Conservation (phyloP, 805 yeast genomes). For the Wickerhamiella azymoides region DNA sequence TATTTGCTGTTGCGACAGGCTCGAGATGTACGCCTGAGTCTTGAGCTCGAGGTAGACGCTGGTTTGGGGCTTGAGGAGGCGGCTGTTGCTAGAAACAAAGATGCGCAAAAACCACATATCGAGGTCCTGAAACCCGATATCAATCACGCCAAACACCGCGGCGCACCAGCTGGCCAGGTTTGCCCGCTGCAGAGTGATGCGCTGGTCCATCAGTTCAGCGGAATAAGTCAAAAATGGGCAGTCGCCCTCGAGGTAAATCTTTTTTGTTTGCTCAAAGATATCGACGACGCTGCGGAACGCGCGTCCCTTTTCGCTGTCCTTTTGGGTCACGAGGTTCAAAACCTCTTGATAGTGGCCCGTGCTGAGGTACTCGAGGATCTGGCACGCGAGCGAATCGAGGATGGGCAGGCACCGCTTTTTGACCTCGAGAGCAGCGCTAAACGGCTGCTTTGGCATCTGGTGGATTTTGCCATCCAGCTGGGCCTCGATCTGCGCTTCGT, state of each 20-base stretch:
- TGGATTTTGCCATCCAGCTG: slow-evolving; percentile 12
- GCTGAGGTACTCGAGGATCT: slow-evolving; percentile 50
- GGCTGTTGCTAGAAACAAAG: slow-evolving; percentile 60
- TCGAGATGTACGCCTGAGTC: slow-evolving; percentile 90
- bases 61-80: slow-evolving; percentile 68
- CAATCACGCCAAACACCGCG: slow-evolving; percentile 74
- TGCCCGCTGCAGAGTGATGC: slow-evolving; percentile 54
- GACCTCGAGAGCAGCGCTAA: slow-evolving; percentile 10
- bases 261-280: slow-evolving; percentile 62
- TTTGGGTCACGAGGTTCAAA: slow-evolving; percentile 50
- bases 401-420: slow-evolving; percentile 37
- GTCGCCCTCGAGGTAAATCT: slow-evolving; percentile 32
- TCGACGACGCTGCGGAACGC: slow-evolving; percentile 54
- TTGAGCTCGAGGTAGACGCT: slow-evolving; percentile 71
- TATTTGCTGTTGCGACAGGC: slow-evolving; percentile 47
- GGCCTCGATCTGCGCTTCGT: slow-evolving; percentile 10
- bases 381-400: slow-evolving; percentile 70
- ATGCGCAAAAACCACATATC: slow-evolving; percentile 76
- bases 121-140: slow-evolving; percentile 74
- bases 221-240: slow-evolving; percentile 15
- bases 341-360: slow-evolving; percentile 65
- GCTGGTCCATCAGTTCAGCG: slow-evolving; percentile 16
- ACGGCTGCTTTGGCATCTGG: not conserved
- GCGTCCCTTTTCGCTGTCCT: slow-evolving; percentile 48
- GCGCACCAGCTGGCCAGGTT: slow-evolving; percentile 78